Evolutionary conservation across 768 basidiomycete species (phyloP).

Genomic region (Suillus decipiens): DNA sequence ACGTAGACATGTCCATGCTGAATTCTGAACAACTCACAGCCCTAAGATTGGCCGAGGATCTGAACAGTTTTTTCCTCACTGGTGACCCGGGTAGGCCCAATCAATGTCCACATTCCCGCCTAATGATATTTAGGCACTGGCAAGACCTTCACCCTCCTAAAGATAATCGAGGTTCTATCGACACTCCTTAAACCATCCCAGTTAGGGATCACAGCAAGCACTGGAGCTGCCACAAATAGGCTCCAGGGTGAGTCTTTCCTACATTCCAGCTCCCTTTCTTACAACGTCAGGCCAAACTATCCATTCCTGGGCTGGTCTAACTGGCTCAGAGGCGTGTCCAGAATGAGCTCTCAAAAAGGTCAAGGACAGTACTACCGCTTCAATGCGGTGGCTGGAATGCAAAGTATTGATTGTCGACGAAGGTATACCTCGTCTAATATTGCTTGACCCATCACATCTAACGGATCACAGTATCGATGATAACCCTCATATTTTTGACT

Average conservation of each 20-base stretch:
- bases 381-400: background rate
- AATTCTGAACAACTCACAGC: background rate
- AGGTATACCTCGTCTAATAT: background rate
- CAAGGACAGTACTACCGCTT: background rate
- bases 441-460: background rate
- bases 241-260: too few relatives aligned
- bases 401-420: background rate
- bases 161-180: background rate
- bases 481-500: background rate
- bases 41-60: background rate
- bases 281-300: too few relatives aligned
- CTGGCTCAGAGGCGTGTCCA: too few relatives aligned
- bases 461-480: background rate
- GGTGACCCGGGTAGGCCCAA: background rate
- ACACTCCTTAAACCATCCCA: too few relatives aligned
- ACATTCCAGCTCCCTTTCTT: too few relatives aligned
- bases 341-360: too few relatives aligned
- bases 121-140: background rate
- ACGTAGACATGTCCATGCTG: too few relatives aligned
- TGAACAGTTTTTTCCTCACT: background rate
- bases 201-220: too few relatives aligned
- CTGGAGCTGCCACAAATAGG: too few relatives aligned
- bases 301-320: too few relatives aligned
- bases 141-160: background rate
- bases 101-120: background rate